Base-by-base conservation (phyloP, 805 yeast species). In the Teunomyces funiuensis region DNA sequence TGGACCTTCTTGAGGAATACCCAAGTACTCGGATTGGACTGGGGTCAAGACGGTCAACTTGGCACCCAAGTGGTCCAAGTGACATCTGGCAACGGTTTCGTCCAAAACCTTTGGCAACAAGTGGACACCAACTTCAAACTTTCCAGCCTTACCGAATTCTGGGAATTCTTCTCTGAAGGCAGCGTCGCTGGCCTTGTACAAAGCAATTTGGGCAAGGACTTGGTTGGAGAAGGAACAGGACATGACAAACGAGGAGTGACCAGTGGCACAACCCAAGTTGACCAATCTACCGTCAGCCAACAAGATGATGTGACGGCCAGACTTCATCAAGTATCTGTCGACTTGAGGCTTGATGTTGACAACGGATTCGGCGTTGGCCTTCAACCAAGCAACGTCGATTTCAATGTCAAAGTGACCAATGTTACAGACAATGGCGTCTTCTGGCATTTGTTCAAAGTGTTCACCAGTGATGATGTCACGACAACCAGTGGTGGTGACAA, bases 141-240 rank as follows among this genome's bases (percentile, higher is more conserved):
- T 85, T 66, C 95, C 96, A 55, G 93, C 80, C 79, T 86, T 87
- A 68, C 87, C 79, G 71, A 93, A 91, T 80, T 91, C 98, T 51
- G 88, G 84, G 74, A 72, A 84, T 69, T 83, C 70, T 52, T 77
- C 59, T 74, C 86, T 85, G 88, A 93, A 91, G 51, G 65, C 81
- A 47, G 68, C 74, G 76, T 91, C 89, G 51, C 83, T 63, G 61
- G 95, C 82, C 73, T 89, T 91, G 95, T 78, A 91, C 68, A 90
- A 77, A 61, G 97, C 98, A 64, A 90, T 91, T 79, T 91, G 99
- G 60, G 99, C 99, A 68, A 91, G 80, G 53, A 91, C 98, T 80
- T 91, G 99, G 87, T 91, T 91, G 61, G 97, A 88, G 95, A 91
- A 91, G 42, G 98, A 93, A 78, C 98, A 93, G 51, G 97, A 89